phyloP scores from a whole-genome alignment of 495 filamentous ascomycete genomes.

The Aspergillus ostianus region DNA sequence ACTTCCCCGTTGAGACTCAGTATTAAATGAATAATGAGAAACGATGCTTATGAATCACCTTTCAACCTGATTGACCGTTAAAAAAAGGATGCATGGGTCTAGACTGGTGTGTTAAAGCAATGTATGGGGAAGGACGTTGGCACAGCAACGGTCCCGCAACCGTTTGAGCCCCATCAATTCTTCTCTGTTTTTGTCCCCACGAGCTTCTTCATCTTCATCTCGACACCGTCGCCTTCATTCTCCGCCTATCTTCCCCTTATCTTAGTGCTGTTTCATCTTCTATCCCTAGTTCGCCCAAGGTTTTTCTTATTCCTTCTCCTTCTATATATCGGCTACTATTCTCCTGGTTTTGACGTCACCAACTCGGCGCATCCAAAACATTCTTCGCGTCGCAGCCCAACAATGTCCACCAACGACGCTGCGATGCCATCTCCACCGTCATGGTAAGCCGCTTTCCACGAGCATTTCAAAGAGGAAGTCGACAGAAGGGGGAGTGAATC shows the following conservation, averaged over 20 bases:
- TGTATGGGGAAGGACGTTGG: slow-evolving; percentile 8
- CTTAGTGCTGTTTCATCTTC: not conserved
- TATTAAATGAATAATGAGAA: slow-evolving; percentile 32
- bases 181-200: slow-evolving; percentile 10
- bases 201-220: not conserved
- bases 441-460: slow-evolving; percentile 3
- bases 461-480: not conserved
- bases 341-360: slow-evolving; percentile 2
- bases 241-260: not conserved
- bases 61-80: not conserved
- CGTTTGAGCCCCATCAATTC: not conserved
- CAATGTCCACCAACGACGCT: slow-evolving; percentile 8
- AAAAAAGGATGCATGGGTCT: not conserved
- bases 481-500: not conserved
- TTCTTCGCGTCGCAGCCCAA: slow-evolving; percentile 7
- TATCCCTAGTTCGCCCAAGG: no score
- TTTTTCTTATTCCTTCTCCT: not conserved
- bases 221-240: not conserved
- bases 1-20: not conserved
- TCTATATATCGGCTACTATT: not conserved
- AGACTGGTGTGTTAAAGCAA: not conserved
- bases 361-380: not conserved
- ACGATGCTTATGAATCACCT: slow-evolving; percentile 17
- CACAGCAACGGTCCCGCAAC: slow-evolving; percentile 16
- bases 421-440: slow-evolving; percentile 4